Conservation (phyloP, 2,329 filamentous ascomycete genomes). For the Hymenoscyphus occultus region DNA sequence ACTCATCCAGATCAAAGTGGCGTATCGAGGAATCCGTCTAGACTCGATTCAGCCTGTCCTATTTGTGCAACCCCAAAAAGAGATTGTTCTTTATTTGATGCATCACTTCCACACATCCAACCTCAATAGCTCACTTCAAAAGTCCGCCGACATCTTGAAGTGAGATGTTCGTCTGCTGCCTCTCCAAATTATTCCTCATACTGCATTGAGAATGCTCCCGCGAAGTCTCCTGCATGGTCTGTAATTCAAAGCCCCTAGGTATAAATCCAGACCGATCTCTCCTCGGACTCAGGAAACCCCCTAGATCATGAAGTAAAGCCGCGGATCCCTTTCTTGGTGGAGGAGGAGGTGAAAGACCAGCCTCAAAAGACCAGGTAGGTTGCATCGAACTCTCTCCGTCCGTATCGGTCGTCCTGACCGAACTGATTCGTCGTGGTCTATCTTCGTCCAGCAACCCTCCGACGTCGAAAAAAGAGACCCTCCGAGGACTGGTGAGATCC, state of each 20-base stretch:
- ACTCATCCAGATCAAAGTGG: not conserved
- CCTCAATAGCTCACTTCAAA: conserved; percentile 23
- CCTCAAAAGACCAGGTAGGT: conserved; percentile 24
- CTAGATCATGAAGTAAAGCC: conserved; percentile 57
- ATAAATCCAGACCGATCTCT: conserved; percentile 15
- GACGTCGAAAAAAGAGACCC: conserved; percentile 81
- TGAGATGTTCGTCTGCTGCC: conserved; percentile 32
- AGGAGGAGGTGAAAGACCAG: conserved; percentile 40
- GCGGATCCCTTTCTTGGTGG: conserved; percentile 53
- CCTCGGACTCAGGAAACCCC: conserved; percentile 49
- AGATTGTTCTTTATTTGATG: not conserved
- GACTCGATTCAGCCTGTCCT: not conserved
- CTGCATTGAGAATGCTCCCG: conserved; percentile 16
- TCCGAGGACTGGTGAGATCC: conserved; percentile 46
- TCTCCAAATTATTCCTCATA: conserved; percentile 21
- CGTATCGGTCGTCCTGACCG: conserved; percentile 29
- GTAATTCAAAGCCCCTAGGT: conserved; percentile 28
- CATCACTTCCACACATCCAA: not conserved
- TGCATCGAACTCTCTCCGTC: conserved; percentile 30
- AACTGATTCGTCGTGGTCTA: conserved; percentile 25
- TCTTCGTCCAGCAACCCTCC: conserved; percentile 68
- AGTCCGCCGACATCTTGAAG: conserved; percentile 45
- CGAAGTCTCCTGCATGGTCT: conserved; percentile 30
- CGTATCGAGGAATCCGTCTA: not conserved
- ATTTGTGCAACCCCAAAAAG: not conserved